Conservation (phyloP, 2,329 filamentous ascomycete species). For the Fusarium bulbicola region DNA sequence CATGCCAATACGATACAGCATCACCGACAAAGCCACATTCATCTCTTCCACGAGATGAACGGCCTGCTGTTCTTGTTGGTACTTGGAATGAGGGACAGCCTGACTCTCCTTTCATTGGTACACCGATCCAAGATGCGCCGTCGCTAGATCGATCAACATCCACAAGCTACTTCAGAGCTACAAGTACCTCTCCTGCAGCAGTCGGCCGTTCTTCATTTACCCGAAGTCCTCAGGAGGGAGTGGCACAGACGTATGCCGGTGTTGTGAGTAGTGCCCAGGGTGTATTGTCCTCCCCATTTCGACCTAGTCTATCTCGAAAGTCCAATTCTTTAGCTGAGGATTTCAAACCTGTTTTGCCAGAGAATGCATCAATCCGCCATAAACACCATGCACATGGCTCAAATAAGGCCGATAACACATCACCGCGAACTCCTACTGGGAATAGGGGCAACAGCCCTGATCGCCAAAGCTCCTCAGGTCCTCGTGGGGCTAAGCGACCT, state of each 20-base stretch:
- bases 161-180: constrained; percentile 32
- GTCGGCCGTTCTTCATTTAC: constrained; percentile 1
- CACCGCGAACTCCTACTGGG: constrained; percentile 5
- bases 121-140: constrained; percentile 37
- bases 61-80: constrained; percentile 62
- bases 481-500: constrained; percentile 50
- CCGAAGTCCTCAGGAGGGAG: constrained; percentile 24
- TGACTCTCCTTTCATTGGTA: constrained; percentile 59
- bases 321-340: constrained; percentile 1
- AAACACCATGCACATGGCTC: constrained; percentile 3
- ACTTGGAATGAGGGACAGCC: constrained; percentile 72
- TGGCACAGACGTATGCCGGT: constrained; percentile 27
- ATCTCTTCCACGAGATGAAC: constrained; percentile 55
- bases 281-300: constrained; percentile 12
- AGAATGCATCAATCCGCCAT: constrained; percentile 1
- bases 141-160: constrained; percentile 25
- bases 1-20: constrained; percentile 48
- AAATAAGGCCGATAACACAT: constrained; percentile 30
- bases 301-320: constrained; percentile 11
- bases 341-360: neutral
- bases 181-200: constrained; percentile 16
- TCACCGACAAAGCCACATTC: constrained; percentile 40
- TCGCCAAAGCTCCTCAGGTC: constrained; percentile 20
- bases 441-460: neutral
- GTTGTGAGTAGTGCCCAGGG: constrained; percentile 13